These are phyloP conservation scores for Leucocoprinus sp. DNA, from an alignment of 768 basidiomycete genomes.

Conservation along the genomic window DNA sequence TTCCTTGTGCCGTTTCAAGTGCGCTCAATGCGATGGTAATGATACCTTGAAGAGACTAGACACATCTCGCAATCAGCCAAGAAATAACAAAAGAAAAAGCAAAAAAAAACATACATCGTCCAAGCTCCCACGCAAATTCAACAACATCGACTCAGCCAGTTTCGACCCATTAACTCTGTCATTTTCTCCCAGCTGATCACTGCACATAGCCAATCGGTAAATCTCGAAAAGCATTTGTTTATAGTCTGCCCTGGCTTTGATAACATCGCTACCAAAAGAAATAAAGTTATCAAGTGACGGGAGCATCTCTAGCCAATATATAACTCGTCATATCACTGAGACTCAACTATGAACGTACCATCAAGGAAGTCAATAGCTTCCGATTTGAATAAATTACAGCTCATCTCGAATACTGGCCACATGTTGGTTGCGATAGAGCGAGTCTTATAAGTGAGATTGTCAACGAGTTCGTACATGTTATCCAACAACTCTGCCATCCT, in stretches of 20 bases:
- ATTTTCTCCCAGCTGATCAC: conserved; percentile 68
- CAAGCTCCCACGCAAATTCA: conserved; percentile 68
- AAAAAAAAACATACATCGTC: conserved; percentile 56
- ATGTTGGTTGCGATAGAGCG: conserved; percentile 67
- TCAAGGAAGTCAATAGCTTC: conserved; percentile 84
- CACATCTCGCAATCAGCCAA: too few species aligned
- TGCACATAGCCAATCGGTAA: conserved; percentile 66
- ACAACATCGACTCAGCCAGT: conserved; percentile 72
- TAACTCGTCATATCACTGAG: not conserved
- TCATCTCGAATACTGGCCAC: conserved; percentile 85
- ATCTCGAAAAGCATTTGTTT: conserved; percentile 76
- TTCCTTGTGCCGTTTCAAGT: conserved; percentile 55
- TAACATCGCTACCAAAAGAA: conserved; percentile 70
- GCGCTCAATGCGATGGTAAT: conserved; percentile 52
- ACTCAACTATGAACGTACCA: conserved; percentile 35
- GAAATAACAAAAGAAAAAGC: too few species aligned
- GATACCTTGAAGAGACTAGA: conserved; percentile 49
- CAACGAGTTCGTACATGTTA: conserved; percentile 80
- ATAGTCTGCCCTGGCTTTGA: conserved; percentile 69
- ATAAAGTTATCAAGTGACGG: conserved; percentile 85
- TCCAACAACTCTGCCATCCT: conserved; percentile 64
- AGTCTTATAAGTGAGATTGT: conserved; percentile 77
- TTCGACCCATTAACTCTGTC: conserved; percentile 82
- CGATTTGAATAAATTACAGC: conserved; percentile 74
- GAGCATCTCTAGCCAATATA: conserved; percentile 60